phyloP scores from a whole-genome alignment of 2,329 filamentous ascomycete genomes.

The Helicocarpus griseus region DNA sequence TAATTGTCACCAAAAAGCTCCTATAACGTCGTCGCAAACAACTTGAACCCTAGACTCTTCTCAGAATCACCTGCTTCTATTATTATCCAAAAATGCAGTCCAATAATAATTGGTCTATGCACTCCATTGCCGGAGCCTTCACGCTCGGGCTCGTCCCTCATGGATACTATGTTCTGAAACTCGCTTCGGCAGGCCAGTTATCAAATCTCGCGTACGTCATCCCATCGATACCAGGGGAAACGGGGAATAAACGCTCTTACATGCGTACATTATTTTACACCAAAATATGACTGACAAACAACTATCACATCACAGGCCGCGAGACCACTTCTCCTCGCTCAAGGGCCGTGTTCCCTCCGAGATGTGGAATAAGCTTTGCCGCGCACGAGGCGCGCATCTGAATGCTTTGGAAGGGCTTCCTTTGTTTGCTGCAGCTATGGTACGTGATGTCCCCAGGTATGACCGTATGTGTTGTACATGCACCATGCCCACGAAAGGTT shows the following conservation, averaged over 20 bases:
- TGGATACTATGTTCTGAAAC: conserved; percentile 21
- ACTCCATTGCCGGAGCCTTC: conserved; percentile 24
- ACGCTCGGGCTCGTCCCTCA: conserved; percentile 22
- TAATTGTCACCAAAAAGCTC: too few species aligned
- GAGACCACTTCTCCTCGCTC: conserved; percentile 22
- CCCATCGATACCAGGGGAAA: background rate
- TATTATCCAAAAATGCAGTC: conserved; percentile 7
- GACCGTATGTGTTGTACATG: too few species aligned
- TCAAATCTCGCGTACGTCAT: conserved; percentile 20
- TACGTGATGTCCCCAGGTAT: conserved; percentile 8
- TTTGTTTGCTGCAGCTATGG: conserved; percentile 27
- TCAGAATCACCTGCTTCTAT: background rate
- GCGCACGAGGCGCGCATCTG: conserved; percentile 23
- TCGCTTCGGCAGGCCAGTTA: conserved; percentile 19
- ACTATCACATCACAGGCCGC: conserved; percentile 15
- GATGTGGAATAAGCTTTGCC: conserved; percentile 17
- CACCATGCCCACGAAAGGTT: too few species aligned
- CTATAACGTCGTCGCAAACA: too few species aligned
- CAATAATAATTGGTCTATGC: conserved; percentile 21
- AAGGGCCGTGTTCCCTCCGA: conserved; percentile 19
- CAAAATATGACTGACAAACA: background rate
- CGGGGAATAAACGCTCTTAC: background rate
- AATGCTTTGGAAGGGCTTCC: conserved; percentile 28
- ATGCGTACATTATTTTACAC: background rate
- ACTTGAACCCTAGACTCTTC: background rate